These are phyloP conservation scores for Lactarius tabidus DNA, from an alignment of 768 basidiomycete genomes.

Conservation along the genomic window DNA sequence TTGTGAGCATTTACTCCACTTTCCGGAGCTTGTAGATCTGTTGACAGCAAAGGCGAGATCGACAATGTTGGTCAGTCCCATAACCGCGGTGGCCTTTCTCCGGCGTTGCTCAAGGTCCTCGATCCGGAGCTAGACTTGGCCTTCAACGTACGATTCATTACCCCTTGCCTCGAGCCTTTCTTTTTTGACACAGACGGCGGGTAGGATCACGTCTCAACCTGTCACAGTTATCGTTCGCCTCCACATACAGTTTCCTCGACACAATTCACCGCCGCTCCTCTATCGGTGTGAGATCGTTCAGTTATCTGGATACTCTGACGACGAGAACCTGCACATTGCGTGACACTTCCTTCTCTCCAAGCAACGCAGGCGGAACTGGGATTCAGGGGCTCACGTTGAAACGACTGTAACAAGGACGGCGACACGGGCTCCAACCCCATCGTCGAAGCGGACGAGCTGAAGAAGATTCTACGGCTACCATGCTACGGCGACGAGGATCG, in stretches of 20 bases:
- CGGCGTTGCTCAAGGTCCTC: slow-evolving; percentile 85
- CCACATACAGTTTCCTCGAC: slow-evolving; percentile 86
- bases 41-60: slow-evolving; percentile 67
- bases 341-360: slow-evolving; percentile 85
- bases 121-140: slow-evolving; percentile 93
- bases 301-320: slow-evolving; percentile 71
- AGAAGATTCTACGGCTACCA: slow-evolving; percentile 76
- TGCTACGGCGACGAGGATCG: too few relatives aligned
- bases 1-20: slow-evolving; percentile 37
- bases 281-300: too few relatives aligned
- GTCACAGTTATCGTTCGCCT: too few relatives aligned
- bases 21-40: slow-evolving; percentile 1
- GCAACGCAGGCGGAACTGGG: slow-evolving; percentile 74
- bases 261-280: too few relatives aligned
- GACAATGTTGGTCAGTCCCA: slow-evolving; percentile 87
- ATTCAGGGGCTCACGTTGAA: slow-evolving; percentile 54
- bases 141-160: slow-evolving; percentile 56
- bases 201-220: too few relatives aligned
- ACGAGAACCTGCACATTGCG: slow-evolving; percentile 90
- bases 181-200: too few relatives aligned
- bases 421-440: slow-evolving; percentile 47
- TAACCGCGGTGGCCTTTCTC: slow-evolving; percentile 89
- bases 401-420: slow-evolving; percentile 37
- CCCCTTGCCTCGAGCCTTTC: background rate
- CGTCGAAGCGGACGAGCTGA: too few relatives aligned